Base-by-base conservation (phyloP, 1,139 yeast species). In the Hansenula lynferdii region DNA sequence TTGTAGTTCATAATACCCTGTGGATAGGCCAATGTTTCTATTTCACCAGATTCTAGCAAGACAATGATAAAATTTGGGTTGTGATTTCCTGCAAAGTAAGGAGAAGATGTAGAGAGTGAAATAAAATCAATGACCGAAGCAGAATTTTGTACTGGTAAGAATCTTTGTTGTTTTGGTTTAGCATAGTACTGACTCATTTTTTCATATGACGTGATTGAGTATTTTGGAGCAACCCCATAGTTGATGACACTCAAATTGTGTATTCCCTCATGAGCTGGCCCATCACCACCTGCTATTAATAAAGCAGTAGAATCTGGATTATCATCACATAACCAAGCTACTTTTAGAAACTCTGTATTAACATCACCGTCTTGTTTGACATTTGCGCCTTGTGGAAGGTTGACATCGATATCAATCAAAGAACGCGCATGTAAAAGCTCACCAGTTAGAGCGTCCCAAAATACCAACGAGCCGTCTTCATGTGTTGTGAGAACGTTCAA, bases 401-500 rank as follows among this genome's bases (percentile, higher is more conserved):
- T 80, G 20, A 87, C 74, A 40, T 78, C 74, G 5, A 77, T 67
- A 38, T 85, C 94, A 42, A 75, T 72, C 8, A 85, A 50, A 2
- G 86, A 75, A 49, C 97, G 72, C 1, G 96, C 90, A 40, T 80
- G 81, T 8, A 92, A 65, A 34, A 81, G 62, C 12, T 76, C 75
- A 0, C 94, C 96, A 30, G 81, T 80, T 28, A 77, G 72, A 1
- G 86, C 81, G 60, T 92, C 98, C 97, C 97, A 94, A 53, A 92
- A 92, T 5, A 78, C 96, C 34, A 94, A 54, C 0, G 95, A 75
- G 37, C 90, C 92, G 52, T 90, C 97, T 16, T 66, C 77, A 56
- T 90, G 95, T 2, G 79, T 74, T 0, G 96, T 82, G 14, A 85
- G 71, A 6, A 87, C 65, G 57, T 90, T 95, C 34, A 87, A 71